Base-by-base conservation (phyloP, 371 early-diverging fungal species). In the Mucor racemosus region DNA sequence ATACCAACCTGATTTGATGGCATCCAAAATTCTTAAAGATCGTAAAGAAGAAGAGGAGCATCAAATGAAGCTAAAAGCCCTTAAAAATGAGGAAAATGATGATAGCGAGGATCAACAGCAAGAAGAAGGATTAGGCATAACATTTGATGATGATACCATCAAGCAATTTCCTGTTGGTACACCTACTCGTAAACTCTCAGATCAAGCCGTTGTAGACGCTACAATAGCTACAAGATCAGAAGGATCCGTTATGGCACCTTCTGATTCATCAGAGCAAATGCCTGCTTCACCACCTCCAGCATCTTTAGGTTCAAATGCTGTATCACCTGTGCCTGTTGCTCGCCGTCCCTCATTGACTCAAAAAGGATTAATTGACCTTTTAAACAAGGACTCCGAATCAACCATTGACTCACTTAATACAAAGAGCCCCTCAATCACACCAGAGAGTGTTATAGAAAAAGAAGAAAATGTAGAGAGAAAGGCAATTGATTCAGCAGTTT, bases 1-100 rank as follows among this genome's bases (percentile, higher is more conserved):
- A 58, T 84, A 87, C 41, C 81, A 86, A 33, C 79, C 80, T 17
- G 80, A 82, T 36, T 38, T 77, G 14, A 46, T 78, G 50, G 74
- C 77, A 6, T 38, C 70, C 33, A 71, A 66, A 14, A 62, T 68
- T 17, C 14, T 72, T 14, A 56, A 62, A 10, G 67, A 58, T 31
- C 38, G 39, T 3, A 7, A 50, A 33, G 65, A 58, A 48, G 58
- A 19, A 11, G 33, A 31, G 7, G 40, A 46, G 26, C 26, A 26
- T 26, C 26, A 26, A 46, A 7, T 33, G 13, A 11, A 21, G 50
- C 50, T 17, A 26, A 26, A n/a, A 50, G 5, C 21, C 5, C 11
- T 41, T 62, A 62, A 42, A 44, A 38, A 21, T 39, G 13, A 46
- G 13, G 42, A 53, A 5, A 26, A 15, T 2, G 17, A 41, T 35